Evolutionary conservation across 352 stramenopile species (phyloP).

Genomic region (Aphanomyces invadans): DNA sequence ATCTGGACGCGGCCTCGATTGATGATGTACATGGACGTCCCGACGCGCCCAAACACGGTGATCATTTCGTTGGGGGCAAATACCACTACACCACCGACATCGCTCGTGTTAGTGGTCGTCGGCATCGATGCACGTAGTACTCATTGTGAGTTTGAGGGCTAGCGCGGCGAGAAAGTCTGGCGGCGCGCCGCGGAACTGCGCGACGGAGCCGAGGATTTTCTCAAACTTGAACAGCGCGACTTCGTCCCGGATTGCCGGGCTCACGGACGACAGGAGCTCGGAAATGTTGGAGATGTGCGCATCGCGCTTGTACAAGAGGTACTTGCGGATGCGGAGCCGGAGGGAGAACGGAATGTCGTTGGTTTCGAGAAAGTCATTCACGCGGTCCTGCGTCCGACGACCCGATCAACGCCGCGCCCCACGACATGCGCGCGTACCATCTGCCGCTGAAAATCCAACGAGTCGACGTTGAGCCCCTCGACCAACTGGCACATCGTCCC

Average conservation of each 20-base stretch:
- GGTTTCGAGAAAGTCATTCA: slow-evolving; percentile 14
- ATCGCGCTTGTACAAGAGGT: slow-evolving; percentile 21
- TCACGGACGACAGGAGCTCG: slow-evolving; percentile 3
- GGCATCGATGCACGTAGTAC: neutral
- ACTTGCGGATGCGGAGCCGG: slow-evolving; percentile 16
- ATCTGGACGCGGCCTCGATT: slow-evolving; percentile 16
- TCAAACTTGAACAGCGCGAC: slow-evolving; percentile 22
- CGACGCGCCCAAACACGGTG: slow-evolving; percentile 16
- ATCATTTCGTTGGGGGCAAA: slow-evolving; percentile 22
- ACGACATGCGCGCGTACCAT: neutral
- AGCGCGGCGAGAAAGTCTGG: slow-evolving; percentile 11
- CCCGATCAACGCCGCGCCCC: neutral
- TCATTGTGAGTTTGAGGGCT: slow-evolving; percentile 10
- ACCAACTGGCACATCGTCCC: slow-evolving; percentile 40
- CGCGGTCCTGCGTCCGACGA: neutral
- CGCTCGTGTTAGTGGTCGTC: neutral
- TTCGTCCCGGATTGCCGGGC: slow-evolving; percentile 11
- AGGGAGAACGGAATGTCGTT: slow-evolving; percentile 9
- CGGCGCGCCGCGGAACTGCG: slow-evolving; percentile 11
- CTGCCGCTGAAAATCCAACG: slow-evolving; percentile 11
- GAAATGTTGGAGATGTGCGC: slow-evolving; percentile 14
- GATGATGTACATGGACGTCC: slow-evolving; percentile 23
- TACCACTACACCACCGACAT: slow-evolving; percentile 4
- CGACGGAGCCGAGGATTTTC: slow-evolving; percentile 16
- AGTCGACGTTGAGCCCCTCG: slow-evolving; percentile 17